phyloP scores from a whole-genome alignment of 2,329 filamentous ascomycete species.

The Aspergillus piperis region DNA sequence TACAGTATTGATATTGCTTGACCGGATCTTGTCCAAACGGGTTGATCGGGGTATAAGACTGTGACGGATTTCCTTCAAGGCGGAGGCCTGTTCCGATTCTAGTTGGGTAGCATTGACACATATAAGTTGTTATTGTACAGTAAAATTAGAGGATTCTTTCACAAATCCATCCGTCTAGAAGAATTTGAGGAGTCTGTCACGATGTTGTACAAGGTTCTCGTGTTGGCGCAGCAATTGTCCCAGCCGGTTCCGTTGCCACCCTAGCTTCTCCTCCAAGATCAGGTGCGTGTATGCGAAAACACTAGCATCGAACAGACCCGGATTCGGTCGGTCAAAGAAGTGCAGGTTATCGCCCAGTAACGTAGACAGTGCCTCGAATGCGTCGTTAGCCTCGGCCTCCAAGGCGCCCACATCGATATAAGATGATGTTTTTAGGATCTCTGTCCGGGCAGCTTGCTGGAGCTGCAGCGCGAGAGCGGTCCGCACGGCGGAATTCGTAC shows the following conservation, averaged over 20 bases:
- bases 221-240: slow-evolving; percentile 58
- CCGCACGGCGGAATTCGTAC: slow-evolving; percentile 63
- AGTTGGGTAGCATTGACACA: slow-evolving; percentile 8
- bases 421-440: slow-evolving; percentile 65
- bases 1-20: too few relatives aligned
- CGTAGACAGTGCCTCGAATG: slow-evolving; percentile 62
- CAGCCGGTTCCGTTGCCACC: slow-evolving; percentile 66
- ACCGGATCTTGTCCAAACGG: too few relatives aligned
- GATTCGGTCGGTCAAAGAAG: slow-evolving; percentile 61
- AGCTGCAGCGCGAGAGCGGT: slow-evolving; percentile 66
- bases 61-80: slow-evolving; percentile 1
- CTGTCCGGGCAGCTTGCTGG: slow-evolving; percentile 69
- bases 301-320: slow-evolving; percentile 80
- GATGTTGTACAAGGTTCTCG: slow-evolving; percentile 66
- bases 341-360: slow-evolving; percentile 60
- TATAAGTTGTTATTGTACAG: slow-evolving; percentile 19
- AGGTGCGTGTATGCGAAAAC: slow-evolving; percentile 89
- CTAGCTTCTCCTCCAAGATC: slow-evolving; percentile 65
- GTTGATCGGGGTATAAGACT: neutral
- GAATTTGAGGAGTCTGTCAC: slow-evolving; percentile 59
- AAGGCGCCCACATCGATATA: slow-evolving; percentile 60
- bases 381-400: slow-evolving; percentile 62
- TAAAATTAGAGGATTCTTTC: neutral
- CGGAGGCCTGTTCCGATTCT: neutral
- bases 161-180: slow-evolving; percentile 37